Evolutionary conservation across 129 eudicot species (phyloP).

Genomic region (Oenanthe sinensis): DNA sequence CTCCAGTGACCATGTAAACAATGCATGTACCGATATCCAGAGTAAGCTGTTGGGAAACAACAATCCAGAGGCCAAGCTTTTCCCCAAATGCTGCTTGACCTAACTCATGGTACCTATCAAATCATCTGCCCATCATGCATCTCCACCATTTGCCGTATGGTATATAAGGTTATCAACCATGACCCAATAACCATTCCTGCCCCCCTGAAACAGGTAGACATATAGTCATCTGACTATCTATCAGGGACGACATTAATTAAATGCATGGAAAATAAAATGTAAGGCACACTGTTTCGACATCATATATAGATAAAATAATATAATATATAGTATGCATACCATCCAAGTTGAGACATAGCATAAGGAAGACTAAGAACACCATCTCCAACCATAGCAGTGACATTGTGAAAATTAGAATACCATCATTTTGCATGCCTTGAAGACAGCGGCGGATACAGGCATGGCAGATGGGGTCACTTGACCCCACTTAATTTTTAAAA

Average conservation of each 20-base stretch:
- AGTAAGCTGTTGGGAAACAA: constrained; percentile 51
- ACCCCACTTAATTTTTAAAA: too few relatives aligned
- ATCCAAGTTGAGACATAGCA: constrained; percentile 55
- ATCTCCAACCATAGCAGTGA: constrained; percentile 83
- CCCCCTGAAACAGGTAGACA: constrained; percentile 30
- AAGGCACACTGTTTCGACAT: too few relatives aligned
- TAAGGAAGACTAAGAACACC: constrained; percentile 77
- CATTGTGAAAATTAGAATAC: constrained; percentile 66
- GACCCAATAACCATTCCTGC: constrained; percentile 43
- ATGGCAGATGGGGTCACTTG: too few relatives aligned
- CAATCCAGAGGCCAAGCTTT: constrained; percentile 50
- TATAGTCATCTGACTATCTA: not conserved
- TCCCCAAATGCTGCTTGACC: constrained; percentile 65
- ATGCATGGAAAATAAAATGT: too few relatives aligned
- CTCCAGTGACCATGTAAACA: constrained; percentile 64
- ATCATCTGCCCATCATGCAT: constrained; percentile 68
- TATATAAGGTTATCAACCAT: constrained; percentile 52
- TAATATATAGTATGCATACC: constrained; percentile 31
- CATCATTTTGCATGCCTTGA: constrained; percentile 62
- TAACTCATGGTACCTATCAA: constrained; percentile 63
- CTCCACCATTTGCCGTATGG: constrained; percentile 76
- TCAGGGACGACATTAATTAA: too few relatives aligned
- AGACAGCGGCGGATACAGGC: too few relatives aligned
- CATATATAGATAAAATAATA: not conserved
- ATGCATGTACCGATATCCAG: constrained; percentile 49